These are phyloP conservation scores for Boletellus ananas DNA, from an alignment of 768 basidiomycete genomes.

Conservation along the genomic window DNA sequence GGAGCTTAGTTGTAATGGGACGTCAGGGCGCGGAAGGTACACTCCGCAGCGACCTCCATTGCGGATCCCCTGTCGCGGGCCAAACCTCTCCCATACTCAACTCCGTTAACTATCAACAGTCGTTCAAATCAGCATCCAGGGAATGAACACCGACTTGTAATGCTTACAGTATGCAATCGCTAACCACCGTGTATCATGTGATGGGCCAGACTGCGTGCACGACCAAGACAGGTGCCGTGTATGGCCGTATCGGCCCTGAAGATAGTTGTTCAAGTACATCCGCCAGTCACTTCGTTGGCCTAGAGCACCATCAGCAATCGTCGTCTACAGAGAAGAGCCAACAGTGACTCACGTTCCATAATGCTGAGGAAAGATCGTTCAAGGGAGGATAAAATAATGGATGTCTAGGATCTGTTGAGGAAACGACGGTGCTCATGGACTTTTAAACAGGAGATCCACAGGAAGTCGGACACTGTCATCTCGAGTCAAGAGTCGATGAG, in stretches of 20 bases:
- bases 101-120: constrained; percentile 18
- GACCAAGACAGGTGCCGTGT: constrained; percentile 25
- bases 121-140: neutral
- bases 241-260: constrained; percentile 31
- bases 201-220: constrained; percentile 17
- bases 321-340: neutral
- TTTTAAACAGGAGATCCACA: constrained; percentile 27
- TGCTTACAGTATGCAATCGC: constrained; percentile 26
- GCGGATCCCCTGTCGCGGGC: constrained; percentile 27
- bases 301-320: constrained; percentile 9
- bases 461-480: constrained; percentile 21
- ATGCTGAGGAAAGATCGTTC: constrained; percentile 2
- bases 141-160: neutral
- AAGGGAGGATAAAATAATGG: neutral
- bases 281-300: constrained; percentile 25
- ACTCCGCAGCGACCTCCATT: constrained; percentile 30
- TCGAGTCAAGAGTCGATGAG: constrained; percentile 25
- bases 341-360: constrained; percentile 17
- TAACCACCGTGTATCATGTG: constrained; percentile 23
- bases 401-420: constrained; percentile 9
- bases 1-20: constrained; percentile 16
- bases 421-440: neutral
- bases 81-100: constrained; percentile 26
- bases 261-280: constrained; percentile 29
- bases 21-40: constrained; percentile 22